These are phyloP conservation scores for Cladophialophora exuberans DNA, from an alignment of 2,329 filamentous ascomycete species.

Conservation along the genomic window DNA sequence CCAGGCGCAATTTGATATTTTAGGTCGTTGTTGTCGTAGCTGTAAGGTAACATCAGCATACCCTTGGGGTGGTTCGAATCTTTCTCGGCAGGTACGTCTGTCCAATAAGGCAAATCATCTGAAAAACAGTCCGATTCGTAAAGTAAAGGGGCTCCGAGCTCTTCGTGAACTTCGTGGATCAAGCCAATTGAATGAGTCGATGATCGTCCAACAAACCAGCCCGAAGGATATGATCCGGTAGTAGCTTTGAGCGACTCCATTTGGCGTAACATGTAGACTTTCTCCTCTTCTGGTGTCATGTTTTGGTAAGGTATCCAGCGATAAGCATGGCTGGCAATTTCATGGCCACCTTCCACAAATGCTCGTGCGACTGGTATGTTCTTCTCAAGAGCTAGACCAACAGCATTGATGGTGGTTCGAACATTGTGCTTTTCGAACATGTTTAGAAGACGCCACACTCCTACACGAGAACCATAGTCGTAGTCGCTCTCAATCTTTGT, in stretches of 20 bases:
- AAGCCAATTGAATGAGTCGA: slow-evolving; percentile 51
- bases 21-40: slow-evolving; percentile 61
- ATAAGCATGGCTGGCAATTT: slow-evolving; percentile 55
- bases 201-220: slow-evolving; percentile 55
- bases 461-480: slow-evolving; percentile 55
- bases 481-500: slow-evolving; percentile 55
- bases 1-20: slow-evolving; percentile 51
- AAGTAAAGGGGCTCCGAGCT: slow-evolving; percentile 55
- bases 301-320: slow-evolving; percentile 58
- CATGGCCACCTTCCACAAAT: slow-evolving; percentile 55
- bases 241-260: slow-evolving; percentile 48
- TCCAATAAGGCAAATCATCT: slow-evolving; percentile 61
- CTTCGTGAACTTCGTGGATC: slow-evolving; percentile 55
- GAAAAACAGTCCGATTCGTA: slow-evolving; percentile 58
- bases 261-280: slow-evolving; percentile 51
- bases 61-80: slow-evolving; percentile 46
- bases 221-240: slow-evolving; percentile 51
- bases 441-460: slow-evolving; percentile 55
- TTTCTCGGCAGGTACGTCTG: slow-evolving; percentile 54
- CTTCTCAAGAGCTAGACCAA: slow-evolving; percentile 53
- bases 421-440: slow-evolving; percentile 54
- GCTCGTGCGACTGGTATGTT: slow-evolving; percentile 52
- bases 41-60: slow-evolving; percentile 59
- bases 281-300: slow-evolving; percentile 51
- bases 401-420: slow-evolving; percentile 57